Conservation (phyloP, 441 rosid species). For the Kokia cookei region DNA sequence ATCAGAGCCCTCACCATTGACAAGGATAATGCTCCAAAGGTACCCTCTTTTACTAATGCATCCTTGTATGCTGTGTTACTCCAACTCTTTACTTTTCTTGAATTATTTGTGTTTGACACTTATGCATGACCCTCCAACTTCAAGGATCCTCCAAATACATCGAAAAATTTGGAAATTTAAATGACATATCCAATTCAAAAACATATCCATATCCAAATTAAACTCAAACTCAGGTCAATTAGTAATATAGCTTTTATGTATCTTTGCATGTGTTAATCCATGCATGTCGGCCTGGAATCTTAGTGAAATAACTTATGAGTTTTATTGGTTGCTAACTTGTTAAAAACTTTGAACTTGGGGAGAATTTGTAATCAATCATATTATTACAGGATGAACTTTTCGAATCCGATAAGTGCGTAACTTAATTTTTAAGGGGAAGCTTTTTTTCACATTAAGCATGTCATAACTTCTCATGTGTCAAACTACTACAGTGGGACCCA, state of each 20-base stretch:
- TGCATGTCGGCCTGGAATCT: background rate
- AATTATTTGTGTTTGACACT: background rate
- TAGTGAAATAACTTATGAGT: background rate
- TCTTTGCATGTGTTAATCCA: background rate
- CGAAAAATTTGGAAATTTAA: background rate
- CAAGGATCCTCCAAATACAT: background rate
- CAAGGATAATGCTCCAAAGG: constrained; percentile 93
- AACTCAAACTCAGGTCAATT: background rate
- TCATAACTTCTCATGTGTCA: background rate
- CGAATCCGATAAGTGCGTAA: background rate
- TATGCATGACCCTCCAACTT: background rate
- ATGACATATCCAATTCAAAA: background rate
- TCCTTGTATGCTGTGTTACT: background rate
- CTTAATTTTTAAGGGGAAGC: background rate
- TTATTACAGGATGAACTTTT: background rate
- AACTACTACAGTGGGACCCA: constrained; percentile 69
- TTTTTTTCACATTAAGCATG: background rate
- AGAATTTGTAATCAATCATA: background rate
- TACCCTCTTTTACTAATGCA: constrained; percentile 15
- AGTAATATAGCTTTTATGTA: background rate
- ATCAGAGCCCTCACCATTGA: constrained; percentile 85
- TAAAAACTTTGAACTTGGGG: background rate
- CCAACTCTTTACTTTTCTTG: background rate
- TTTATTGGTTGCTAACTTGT: background rate
- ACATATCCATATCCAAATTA: background rate